Base-by-base conservation (phyloP, 1,284 basidiomycete species). In the Ustilago nuda region DNA sequence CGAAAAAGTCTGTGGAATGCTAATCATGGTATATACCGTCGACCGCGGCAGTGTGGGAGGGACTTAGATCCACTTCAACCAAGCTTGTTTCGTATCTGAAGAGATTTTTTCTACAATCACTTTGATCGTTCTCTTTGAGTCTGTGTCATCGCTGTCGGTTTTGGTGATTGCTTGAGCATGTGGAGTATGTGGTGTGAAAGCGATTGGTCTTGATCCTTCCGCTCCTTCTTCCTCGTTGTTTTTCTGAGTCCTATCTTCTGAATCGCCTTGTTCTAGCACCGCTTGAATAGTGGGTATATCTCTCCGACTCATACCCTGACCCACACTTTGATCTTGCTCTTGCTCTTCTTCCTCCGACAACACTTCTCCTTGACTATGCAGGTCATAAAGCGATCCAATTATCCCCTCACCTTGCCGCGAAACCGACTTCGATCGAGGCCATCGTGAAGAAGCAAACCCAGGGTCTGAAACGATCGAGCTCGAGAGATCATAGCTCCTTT, bases 401-500 rank as follows among this genome's bases (percentile, higher is more conserved):
- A 72, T 67, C 0, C 56, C 62, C 4, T 63, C 64, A 5, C 53
- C 60, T 17, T 61, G 70, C 27, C 60, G n/a, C 1, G 56, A 51
- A 7, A 64, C 56, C 6, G 64, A 66, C 27, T 59, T 62, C 7
- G 64, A 59, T 13, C 56, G 30, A 11, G 51, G 56, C 64, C 64
- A 72, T 19, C 69, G 63, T 6, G 57, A 41, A 30, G 50, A 33
- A 8, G 43, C 39, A 37, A 61, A 43, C 2, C 71, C 75, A 8
- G 75, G 75, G 60, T 77, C 75, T 13, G 75, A 77, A 8, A 77
- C 59, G 17, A 77, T 61, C 51, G 75, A 77, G 30, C 71, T 71
- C 15, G 67, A 57, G 15, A 77, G 61, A 35, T 77, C 71, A 13
- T 30, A 43, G 4, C 17, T 33, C 33, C 51, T 56, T 8, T 50